phyloP scores from a whole-genome alignment of 2,329 filamentous ascomycete species.

The Rosellinia necatrix region DNA sequence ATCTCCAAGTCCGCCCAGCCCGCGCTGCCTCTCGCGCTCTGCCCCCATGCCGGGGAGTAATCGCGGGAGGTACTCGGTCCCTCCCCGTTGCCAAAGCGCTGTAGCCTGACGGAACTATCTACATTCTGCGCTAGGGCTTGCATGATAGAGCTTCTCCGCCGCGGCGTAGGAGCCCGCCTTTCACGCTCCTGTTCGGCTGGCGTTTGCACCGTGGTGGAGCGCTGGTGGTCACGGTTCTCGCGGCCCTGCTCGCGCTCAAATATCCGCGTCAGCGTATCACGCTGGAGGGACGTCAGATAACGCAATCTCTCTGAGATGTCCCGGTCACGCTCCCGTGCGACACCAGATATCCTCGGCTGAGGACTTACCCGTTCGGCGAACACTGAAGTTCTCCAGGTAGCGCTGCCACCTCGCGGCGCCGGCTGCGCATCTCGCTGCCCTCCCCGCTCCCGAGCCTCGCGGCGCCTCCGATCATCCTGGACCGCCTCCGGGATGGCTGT shows the following conservation, averaged over 20 bases:
- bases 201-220: slow-evolving; percentile 31
- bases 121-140: slow-evolving; percentile 38
- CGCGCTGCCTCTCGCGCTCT: slow-evolving; percentile 36
- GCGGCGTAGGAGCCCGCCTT: slow-evolving; percentile 37
- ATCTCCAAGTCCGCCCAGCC: slow-evolving; percentile 51
- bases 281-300: slow-evolving; percentile 36
- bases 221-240: slow-evolving; percentile 37
- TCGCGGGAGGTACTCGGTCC: slow-evolving; percentile 31
- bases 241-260: slow-evolving; percentile 40
- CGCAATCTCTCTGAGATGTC: slow-evolving; percentile 26
- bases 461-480: slow-evolving; percentile 56
- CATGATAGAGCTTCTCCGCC: slow-evolving; percentile 40
- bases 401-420: slow-evolving; percentile 29
- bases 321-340: slow-evolving; percentile 25
- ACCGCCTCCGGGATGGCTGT: slow-evolving; percentile 61
- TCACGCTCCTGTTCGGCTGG: slow-evolving; percentile 39
- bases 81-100: slow-evolving; percentile 29
- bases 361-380: slow-evolving; percentile 43
- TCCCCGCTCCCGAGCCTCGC: slow-evolving; percentile 48
- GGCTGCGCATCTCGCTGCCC: slow-evolving; percentile 35
- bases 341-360: slow-evolving; percentile 25
- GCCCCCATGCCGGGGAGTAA: slow-evolving; percentile 33
- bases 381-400: slow-evolving; percentile 37
- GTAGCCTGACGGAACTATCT: slow-evolving; percentile 32
- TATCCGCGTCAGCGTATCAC: slow-evolving; percentile 40